A percentile compares a stretch with the other conserved stretches of the same genome.
Conservation (phyloP, 2,329 filamentous ascomycete genomes). For the Fusarium beomiforme region DNA sequence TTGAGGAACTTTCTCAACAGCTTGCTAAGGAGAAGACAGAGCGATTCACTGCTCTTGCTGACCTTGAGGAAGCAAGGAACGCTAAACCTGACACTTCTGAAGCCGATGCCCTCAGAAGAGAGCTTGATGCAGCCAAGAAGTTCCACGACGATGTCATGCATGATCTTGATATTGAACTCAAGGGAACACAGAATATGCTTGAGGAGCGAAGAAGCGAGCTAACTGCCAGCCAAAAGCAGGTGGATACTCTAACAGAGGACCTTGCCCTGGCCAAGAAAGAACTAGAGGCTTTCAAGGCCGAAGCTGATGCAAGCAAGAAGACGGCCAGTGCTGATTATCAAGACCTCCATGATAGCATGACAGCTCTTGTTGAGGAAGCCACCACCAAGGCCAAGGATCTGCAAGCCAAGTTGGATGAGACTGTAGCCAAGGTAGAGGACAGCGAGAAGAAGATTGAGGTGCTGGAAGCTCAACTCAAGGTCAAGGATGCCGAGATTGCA, state of each 20-base stretch:
- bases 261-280: slow-evolving; percentile 62
- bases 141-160: slow-evolving; percentile 57
- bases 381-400: slow-evolving; percentile 63
- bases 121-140: slow-evolving; percentile 61
- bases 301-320: slow-evolving; percentile 63
- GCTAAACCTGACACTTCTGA: slow-evolving; percentile 66
- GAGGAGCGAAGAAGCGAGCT: slow-evolving; percentile 49
- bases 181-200: slow-evolving; percentile 50
- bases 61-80: slow-evolving; percentile 67
- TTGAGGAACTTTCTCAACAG: slow-evolving; percentile 60
- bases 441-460: slow-evolving; percentile 59
- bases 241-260: slow-evolving; percentile 51
- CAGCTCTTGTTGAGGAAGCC: slow-evolving; percentile 67
- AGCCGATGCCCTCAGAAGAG: slow-evolving; percentile 60
- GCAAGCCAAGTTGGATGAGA: slow-evolving; percentile 60
- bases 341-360: slow-evolving; percentile 72
- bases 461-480: slow-evolving; percentile 65
- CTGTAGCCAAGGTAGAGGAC: slow-evolving; percentile 57
- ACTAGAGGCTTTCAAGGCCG: slow-evolving; percentile 61
- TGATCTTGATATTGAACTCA: slow-evolving; percentile 45
- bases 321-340: slow-evolving; percentile 68
- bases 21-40: slow-evolving; percentile 70
- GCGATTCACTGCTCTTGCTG: slow-evolving; percentile 67
- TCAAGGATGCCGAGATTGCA: slow-evolving; percentile 71
- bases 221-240: slow-evolving; percentile 48